These are phyloP conservation scores for Hericium erinaceus DNA, from an alignment of 768 basidiomycete genomes.

Conservation along the genomic window DNA sequence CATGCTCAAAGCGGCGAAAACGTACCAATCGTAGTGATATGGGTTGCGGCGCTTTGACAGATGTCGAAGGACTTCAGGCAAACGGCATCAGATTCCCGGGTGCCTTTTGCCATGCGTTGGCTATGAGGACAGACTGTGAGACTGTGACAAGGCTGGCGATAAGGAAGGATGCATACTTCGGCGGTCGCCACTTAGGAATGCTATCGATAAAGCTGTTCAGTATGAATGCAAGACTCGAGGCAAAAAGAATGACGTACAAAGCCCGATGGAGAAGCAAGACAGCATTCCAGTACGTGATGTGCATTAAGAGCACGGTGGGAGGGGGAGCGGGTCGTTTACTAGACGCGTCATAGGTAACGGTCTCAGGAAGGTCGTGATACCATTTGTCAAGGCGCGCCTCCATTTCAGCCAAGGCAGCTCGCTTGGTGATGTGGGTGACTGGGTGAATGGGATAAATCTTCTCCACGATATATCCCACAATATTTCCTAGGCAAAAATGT, in stretches of 20 bases:
- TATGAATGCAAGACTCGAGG: background rate
- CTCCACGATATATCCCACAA: constrained; percentile 58
- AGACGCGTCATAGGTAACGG: constrained; percentile 48
- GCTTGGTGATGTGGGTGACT: constrained; percentile 35
- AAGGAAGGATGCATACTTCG: background rate
- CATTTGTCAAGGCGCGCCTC: constrained; percentile 66
- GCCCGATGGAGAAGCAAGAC: constrained; percentile 69
- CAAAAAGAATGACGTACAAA: constrained; percentile 45
- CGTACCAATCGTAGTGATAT: constrained; percentile 59
- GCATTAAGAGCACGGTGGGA: constrained; percentile 58
- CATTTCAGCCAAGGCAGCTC: constrained; percentile 40
- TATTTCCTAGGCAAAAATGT: constrained; percentile 36
- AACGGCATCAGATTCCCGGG: constrained; percentile 27
- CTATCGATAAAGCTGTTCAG: constrained; percentile 25
- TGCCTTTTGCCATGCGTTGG: constrained; percentile 2
- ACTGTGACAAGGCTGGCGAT: background rate
- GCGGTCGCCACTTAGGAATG: constrained; percentile 53
- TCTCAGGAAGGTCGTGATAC: constrained; percentile 59
- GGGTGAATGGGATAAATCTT: constrained; percentile 62
- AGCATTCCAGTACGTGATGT: constrained; percentile 69
- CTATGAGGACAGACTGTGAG: background rate
- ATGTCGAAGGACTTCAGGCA: constrained; percentile 66
- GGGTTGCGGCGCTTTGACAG: constrained; percentile 63
- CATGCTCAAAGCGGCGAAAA: background rate
- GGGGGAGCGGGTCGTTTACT: constrained; percentile 46